Conservation (phyloP, 805 yeast species). For the Sporopachydermia quercuum region DNA sequence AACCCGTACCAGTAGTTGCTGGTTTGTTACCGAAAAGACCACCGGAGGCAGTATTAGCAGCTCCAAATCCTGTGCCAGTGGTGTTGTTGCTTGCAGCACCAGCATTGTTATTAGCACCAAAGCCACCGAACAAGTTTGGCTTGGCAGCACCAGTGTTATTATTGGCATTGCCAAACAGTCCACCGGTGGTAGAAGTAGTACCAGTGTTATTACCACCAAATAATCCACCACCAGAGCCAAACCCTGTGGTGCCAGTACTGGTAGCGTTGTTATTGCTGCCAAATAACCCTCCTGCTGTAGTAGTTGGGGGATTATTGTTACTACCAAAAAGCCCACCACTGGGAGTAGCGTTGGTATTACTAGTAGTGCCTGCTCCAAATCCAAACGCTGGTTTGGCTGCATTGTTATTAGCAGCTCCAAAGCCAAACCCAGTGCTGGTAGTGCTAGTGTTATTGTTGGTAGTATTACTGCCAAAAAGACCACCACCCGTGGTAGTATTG, state of each 20-base stretch:
- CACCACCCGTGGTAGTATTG: conserved; percentile 12
- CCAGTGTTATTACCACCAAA: conserved; percentile 17
- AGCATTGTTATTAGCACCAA: conserved; percentile 16
- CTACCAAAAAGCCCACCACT: conserved; percentile 21
- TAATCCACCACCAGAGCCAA: conserved; percentile 13
- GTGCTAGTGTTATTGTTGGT: conserved; percentile 1
- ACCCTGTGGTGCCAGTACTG: conserved; percentile 5
- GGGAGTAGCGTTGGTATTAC: conserved; percentile 9
- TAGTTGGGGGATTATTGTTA: conserved; percentile 9
- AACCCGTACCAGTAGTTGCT: conserved; percentile 14
- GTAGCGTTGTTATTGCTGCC: conserved; percentile 8
- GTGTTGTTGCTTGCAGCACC: conserved; percentile 9
- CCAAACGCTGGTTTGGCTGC: conserved; percentile 11
- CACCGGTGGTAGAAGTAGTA: conserved; percentile 11
- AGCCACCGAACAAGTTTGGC: conserved; percentile 12
- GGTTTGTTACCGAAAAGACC: conserved; percentile 19
- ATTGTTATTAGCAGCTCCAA: conserved; percentile 3
- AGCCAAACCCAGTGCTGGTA: conserved; percentile 4
- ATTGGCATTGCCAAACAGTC: conserved; percentile 16
- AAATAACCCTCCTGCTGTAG: conserved; percentile 15
- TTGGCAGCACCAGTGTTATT: conserved; percentile 11
- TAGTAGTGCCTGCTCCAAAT: conserved; percentile 11
- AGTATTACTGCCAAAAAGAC: conserved; percentile 8
- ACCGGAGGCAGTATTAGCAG: conserved; percentile 12
- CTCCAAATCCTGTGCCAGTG: conserved; percentile 13